phyloP scores from a whole-genome alignment of 768 basidiomycete species.

The Krasilnikovozyma curviuscula region DNA sequence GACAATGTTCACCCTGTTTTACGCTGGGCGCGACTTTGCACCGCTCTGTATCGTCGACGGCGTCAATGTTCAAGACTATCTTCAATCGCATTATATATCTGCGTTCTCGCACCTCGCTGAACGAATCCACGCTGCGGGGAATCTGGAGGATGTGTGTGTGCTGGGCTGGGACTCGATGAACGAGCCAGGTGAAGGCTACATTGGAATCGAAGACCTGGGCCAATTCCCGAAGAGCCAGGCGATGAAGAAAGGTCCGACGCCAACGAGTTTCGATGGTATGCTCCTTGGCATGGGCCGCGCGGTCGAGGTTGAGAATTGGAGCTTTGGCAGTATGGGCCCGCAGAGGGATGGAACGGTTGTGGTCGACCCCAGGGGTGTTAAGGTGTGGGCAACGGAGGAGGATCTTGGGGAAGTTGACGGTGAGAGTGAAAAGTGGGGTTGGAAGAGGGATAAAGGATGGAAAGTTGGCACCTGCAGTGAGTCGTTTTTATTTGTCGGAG shows the following conservation, averaged over 20 bases:
- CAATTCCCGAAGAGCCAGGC: conserved; percentile 44
- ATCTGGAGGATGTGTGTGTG: conserved; percentile 62
- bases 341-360: conserved; percentile 49
- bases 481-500: conserved; percentile 5
- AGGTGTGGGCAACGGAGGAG: conserved; percentile 18
- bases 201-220: conserved; percentile 49
- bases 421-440: conserved; percentile 12
- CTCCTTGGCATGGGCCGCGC: conserved; percentile 71
- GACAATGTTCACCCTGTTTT: conserved; percentile 88
- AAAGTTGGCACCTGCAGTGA: conserved; percentile 24
- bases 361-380: conserved; percentile 58
- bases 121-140: conserved; percentile 50
- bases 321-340: conserved; percentile 63
- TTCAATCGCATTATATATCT: conserved; percentile 54
- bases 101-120: conserved; percentile 61
- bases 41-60: conserved; percentile 80
- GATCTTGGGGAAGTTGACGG: conserved; percentile 16
- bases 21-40: conserved; percentile 70
- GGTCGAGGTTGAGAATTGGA: conserved; percentile 59
- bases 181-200: conserved; percentile 75
- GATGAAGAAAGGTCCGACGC: conserved; percentile 55
- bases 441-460: conserved; percentile 21
- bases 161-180: conserved; percentile 96
- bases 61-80: conserved; percentile 75
- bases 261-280: conserved; percentile 66